Evolutionary conservation across 2,329 filamentous ascomycete genomes (phyloP).

Genomic region (Leptographium procerum): DNA sequence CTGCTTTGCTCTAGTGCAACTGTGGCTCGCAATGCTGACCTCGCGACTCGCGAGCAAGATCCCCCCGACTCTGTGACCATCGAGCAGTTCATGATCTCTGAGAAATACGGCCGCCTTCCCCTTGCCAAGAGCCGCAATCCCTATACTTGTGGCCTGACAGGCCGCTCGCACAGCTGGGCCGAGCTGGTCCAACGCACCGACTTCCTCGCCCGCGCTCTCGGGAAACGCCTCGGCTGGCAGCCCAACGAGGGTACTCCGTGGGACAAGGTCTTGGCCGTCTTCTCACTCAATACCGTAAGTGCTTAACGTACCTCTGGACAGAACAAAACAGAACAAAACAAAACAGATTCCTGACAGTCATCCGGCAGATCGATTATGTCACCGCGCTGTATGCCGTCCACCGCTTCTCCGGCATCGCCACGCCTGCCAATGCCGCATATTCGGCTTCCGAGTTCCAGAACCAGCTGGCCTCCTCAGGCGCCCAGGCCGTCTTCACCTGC

Average conservation of each 20-base stretch:
- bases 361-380: slow-evolving; percentile 45
- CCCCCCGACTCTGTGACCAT: slow-evolving; percentile 66
- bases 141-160: slow-evolving; percentile 17
- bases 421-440: slow-evolving; percentile 61
- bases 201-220: slow-evolving; percentile 33
- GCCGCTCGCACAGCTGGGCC: slow-evolving; percentile 10
- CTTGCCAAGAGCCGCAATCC: slow-evolving; percentile 40
- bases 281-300: slow-evolving; percentile 54
- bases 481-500: slow-evolving; percentile 60
- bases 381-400: slow-evolving; percentile 42
- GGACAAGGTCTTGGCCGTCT: slow-evolving; percentile 65
- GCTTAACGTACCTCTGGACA: background rate
- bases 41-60: slow-evolving; percentile 22
- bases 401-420: slow-evolving; percentile 47
- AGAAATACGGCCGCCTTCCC: slow-evolving; percentile 55
- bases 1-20: background rate
- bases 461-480: slow-evolving; percentile 53
- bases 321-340: background rate
- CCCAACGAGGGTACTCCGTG: slow-evolving; percentile 60
- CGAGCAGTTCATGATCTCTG: slow-evolving; percentile 65
- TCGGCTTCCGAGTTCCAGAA: slow-evolving; percentile 53
- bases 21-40: background rate
- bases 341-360: too few species aligned
- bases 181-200: slow-evolving; percentile 10
- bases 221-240: slow-evolving; percentile 58